These are phyloP conservation scores for Vaccinium corymbosum DNA, from an alignment of 148 eudicot genomes.

Conservation along the genomic window DNA sequence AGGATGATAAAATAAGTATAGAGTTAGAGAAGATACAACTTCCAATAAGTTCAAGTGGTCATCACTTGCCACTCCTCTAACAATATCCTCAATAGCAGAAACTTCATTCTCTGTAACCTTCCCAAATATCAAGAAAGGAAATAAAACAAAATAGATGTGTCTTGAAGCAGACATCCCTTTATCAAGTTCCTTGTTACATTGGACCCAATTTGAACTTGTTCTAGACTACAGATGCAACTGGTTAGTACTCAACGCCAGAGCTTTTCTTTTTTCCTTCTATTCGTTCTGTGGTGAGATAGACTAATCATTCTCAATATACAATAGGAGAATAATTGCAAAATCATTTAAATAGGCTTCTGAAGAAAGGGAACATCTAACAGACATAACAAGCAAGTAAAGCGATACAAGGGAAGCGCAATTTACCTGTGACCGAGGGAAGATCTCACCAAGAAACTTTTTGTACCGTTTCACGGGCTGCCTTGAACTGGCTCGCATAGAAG, in stretches of 20 bases:
- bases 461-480: constrained; percentile 92
- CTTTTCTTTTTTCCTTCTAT: not conserved
- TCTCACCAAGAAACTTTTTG: constrained; percentile 75
- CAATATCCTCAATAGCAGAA: not conserved
- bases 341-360: not conserved
- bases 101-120: not conserved
- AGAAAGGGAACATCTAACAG: not conserved
- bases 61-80: no score
- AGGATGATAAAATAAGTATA: no score
- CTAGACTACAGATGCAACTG: not conserved
- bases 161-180: not conserved
- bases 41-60: not conserved
- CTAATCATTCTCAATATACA: constrained; percentile 10
- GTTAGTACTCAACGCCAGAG: not conserved
- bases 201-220: not conserved
- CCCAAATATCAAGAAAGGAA: not conserved
- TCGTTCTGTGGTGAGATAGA: not conserved
- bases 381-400: not conserved
- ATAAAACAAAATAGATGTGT: not conserved
- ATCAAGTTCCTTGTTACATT: not conserved
- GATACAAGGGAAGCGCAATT: not conserved
- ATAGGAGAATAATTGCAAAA: not conserved
- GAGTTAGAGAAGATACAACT: not conserved
- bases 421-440: constrained; percentile 85
- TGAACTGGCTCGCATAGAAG: constrained; percentile 76